These are phyloP conservation scores for Biancaea sappan DNA, from an alignment of 306 rosid genomes.

Conservation along the genomic window DNA sequence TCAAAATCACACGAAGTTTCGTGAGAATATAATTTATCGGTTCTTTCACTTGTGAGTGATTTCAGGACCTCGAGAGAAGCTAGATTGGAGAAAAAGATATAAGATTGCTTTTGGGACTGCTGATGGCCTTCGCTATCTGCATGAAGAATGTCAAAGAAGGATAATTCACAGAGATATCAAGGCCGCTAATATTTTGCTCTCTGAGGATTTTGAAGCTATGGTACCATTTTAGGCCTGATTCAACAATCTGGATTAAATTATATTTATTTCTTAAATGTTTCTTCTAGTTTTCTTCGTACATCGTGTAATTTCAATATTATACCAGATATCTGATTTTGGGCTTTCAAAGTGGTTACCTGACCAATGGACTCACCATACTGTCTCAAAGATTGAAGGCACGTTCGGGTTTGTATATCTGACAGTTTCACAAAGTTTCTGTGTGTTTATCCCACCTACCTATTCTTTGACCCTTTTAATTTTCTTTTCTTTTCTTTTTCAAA, in stretches of 20 bases:
- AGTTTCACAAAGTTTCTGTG: slow-evolving; percentile 3
- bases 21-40: not conserved
- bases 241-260: slow-evolving; percentile 5
- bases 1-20: not conserved
- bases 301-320: slow-evolving; percentile 33
- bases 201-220: slow-evolving; percentile 93
- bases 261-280: slow-evolving; percentile 18
- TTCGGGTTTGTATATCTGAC: slow-evolving; percentile 71
- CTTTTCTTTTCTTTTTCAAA: not conserved
- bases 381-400: slow-evolving; percentile 93
- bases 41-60: slow-evolving; percentile 3
- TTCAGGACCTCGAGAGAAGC: slow-evolving; percentile 76
- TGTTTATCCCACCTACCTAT: not conserved
- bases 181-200: slow-evolving; percentile 86
- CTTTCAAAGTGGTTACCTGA: slow-evolving; percentile 98
- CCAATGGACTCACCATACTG: slow-evolving; percentile 94
- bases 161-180: slow-evolving; percentile 95
- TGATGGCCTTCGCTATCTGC: slow-evolving; percentile 86
- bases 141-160: slow-evolving; percentile 91
- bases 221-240: slow-evolving; percentile 40
- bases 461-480: slow-evolving; percentile 22
- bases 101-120: slow-evolving; percentile 81
- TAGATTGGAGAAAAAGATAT: slow-evolving; percentile 72
- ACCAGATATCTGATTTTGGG: slow-evolving; percentile 91
- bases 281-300: not conserved